A percentile compares a stretch with the other conserved stretches of the same genome.
Evolutionary conservation across 768 basidiomycete species (phyloP).

Genomic region (Pleurotus djamor): DNA sequence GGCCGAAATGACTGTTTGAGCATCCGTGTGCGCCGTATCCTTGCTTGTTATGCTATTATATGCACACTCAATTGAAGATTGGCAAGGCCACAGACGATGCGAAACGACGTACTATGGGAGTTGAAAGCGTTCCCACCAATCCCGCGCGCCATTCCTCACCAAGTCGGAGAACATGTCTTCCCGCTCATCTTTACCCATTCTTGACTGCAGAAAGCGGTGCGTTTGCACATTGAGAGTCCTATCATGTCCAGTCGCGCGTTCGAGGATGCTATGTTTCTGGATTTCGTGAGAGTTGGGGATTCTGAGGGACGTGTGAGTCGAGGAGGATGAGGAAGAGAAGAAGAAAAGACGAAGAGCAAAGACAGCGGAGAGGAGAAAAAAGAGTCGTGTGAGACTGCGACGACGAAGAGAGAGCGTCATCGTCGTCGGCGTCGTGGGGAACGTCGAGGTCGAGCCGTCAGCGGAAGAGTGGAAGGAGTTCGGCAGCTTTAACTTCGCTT

Average conservation of each 20-base stretch:
- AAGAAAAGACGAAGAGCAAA: constrained; percentile 37
- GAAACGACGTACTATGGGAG: not conserved
- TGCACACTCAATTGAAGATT: not conserved
- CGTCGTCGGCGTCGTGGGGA: too few relatives aligned
- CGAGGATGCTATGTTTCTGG: constrained; percentile 49
- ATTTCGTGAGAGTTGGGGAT: constrained; percentile 34
- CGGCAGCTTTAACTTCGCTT: too few relatives aligned
- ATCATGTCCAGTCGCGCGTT: constrained; percentile 58
- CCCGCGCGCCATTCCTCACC: constrained; percentile 72
- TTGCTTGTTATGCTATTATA: constrained; percentile 64
- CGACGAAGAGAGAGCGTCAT: constrained; percentile 47
- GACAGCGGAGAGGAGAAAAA: constrained; percentile 28
- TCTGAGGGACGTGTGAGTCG: constrained; percentile 17
- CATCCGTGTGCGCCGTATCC: constrained; percentile 87
- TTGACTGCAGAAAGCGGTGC: constrained; percentile 83
- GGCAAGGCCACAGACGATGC: constrained; percentile 3
- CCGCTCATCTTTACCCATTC: constrained; percentile 84
- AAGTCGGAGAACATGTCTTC: constrained; percentile 78
- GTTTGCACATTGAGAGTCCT: constrained; percentile 86
- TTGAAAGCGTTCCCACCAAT: constrained; percentile 94
- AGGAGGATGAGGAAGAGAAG: constrained; percentile 25
- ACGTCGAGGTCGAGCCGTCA: too few relatives aligned
- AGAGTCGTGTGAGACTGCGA: constrained; percentile 43
- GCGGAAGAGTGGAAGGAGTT: too few relatives aligned
- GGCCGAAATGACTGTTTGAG: constrained; percentile 83